Evolutionary conservation across 495 filamentous ascomycete species (phyloP), one percentile per base, ranked within the genome.

Genomic region (Arthonia radiata): DNA sequence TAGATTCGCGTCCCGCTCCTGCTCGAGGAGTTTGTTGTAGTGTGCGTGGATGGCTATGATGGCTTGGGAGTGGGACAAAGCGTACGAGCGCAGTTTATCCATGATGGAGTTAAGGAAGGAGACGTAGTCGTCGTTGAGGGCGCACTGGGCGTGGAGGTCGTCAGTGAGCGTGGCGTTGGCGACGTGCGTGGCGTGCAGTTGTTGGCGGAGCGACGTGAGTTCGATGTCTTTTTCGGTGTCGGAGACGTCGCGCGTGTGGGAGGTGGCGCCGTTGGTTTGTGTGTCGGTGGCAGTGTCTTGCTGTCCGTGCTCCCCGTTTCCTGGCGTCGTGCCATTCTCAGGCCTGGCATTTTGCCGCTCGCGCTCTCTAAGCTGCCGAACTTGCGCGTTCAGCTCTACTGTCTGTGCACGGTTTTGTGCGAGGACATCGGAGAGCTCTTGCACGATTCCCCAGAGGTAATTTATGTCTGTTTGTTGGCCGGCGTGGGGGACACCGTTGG

Each of bases 391-490:
- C 29, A 90, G 71, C 22, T 64, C 65, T 33, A 69, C 65, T 5
- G 76, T 71, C 27, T 73, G 62, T 29, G 72, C 69, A 29, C 75
- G 64, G 44, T 86, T 90, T 23, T 72, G 64, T 38, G 69, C 67
- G 12, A 82, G 56, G 31, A 77, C 61, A 14, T 69, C 63, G 32
- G 70, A 76, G 36, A 90, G 52, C 42, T 83, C 72, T 31, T 81
- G 57, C 11, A 90, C 71, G 62, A 81, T 72, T 25, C 67, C 59
- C 43, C 79, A 81, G 23, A 90, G 62, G 43, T 77, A 71, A 40
- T 80, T 77, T 33, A 86, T 63, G 43, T 90, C 79, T 52, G 76
- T 73, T 50, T 83, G 74, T 39, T 83, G 76, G 12, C 78, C 77
- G 13, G 76, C 75, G 30, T 70, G 72, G 41, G 71, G n/a, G n/a